These are phyloP conservation scores for Didymosphaeria variabile DNA, from an alignment of 2,329 filamentous ascomycete genomes.

Conservation along the genomic window DNA sequence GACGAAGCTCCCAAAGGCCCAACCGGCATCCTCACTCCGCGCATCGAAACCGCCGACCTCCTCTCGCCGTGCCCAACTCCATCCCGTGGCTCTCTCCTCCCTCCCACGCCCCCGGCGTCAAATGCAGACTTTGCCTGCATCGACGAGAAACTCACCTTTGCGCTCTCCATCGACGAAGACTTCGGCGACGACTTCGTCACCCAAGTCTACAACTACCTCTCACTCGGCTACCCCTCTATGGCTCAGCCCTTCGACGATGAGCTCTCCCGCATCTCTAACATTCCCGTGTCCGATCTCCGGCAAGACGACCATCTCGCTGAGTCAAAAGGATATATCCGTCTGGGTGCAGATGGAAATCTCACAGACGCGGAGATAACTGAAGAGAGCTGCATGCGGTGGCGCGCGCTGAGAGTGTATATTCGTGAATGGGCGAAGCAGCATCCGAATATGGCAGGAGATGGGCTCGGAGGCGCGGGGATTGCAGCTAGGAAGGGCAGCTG, in stretches of 20 bases:
- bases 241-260: conserved; percentile 86
- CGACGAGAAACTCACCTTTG: conserved; percentile 52
- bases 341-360: conserved; percentile 57
- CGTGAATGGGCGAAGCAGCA: conserved; percentile 90
- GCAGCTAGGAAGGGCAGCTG: conserved; percentile 60
- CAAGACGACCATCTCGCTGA: conserved; percentile 72
- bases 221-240: conserved; percentile 87
- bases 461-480: conserved; percentile 49
- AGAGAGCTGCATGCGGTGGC: conserved; percentile 77
- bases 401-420: conserved; percentile 83
- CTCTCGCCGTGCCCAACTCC: conserved; percentile 52
- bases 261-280: conserved; percentile 79
- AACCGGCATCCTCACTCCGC: conserved; percentile 62
- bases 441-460: conserved; percentile 66
- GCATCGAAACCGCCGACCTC: conserved; percentile 51
- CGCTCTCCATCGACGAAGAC: conserved; percentile 66
- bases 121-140: conserved; percentile 53
- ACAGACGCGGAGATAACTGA: conserved; percentile 60
- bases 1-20: conserved; percentile 52
- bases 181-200: conserved; percentile 88
- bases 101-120: conserved; percentile 50
- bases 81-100: conserved; percentile 35
- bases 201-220: conserved; percentile 97
- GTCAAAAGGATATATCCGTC: conserved; percentile 76
- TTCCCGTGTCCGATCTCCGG: conserved; percentile 73